Evolutionary conservation across 2,329 filamentous ascomycete genomes (phyloP).

Genomic region (Diaporthe aspalathi): DNA sequence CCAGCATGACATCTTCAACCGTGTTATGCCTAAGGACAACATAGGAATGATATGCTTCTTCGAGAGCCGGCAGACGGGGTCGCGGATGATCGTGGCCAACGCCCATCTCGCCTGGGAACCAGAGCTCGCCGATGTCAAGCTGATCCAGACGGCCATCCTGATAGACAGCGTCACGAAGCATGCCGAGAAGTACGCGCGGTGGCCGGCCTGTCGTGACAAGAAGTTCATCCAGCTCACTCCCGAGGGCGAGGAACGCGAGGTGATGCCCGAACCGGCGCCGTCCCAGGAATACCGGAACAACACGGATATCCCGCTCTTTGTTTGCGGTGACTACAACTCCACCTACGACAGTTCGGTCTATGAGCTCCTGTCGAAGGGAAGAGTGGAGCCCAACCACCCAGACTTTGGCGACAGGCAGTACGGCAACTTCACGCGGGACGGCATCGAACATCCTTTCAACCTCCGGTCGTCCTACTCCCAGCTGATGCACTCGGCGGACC

Average conservation of each 20-base stretch:
- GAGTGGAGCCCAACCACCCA: constrained; percentile 79
- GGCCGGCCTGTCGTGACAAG: constrained; percentile 86
- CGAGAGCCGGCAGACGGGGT: constrained; percentile 91
- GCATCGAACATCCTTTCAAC: constrained; percentile 94
- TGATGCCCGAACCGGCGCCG: constrained; percentile 75
- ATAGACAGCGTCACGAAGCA: constrained; percentile 92
- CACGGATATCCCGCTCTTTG: constrained; percentile 87
- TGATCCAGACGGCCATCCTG: constrained; percentile 93
- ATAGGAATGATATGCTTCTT: constrained; percentile 93
- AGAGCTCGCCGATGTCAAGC: constrained; percentile 89
- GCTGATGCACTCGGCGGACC: constrained; percentile 83
- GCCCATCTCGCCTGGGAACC: constrained; percentile 97
- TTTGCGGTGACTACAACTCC: constrained; percentile 98
- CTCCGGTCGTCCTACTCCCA: constrained; percentile 89
- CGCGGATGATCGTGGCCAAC: constrained; percentile 91
- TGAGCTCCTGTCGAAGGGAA: constrained; percentile 85
- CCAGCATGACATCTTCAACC: constrained; percentile 97
- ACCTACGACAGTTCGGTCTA: constrained; percentile 88
- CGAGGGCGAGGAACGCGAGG: constrained; percentile 63
- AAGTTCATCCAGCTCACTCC: constrained; percentile 62
- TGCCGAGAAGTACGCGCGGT: constrained; percentile 85
- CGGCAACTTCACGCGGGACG: constrained; percentile 90
- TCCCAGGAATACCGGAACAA: constrained; percentile 89
- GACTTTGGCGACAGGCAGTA: constrained; percentile 87
- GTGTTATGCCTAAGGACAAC: constrained; percentile 98